Conservation (phyloP, 495 filamentous ascomycete species). For the Tetracladium setigerum region DNA sequence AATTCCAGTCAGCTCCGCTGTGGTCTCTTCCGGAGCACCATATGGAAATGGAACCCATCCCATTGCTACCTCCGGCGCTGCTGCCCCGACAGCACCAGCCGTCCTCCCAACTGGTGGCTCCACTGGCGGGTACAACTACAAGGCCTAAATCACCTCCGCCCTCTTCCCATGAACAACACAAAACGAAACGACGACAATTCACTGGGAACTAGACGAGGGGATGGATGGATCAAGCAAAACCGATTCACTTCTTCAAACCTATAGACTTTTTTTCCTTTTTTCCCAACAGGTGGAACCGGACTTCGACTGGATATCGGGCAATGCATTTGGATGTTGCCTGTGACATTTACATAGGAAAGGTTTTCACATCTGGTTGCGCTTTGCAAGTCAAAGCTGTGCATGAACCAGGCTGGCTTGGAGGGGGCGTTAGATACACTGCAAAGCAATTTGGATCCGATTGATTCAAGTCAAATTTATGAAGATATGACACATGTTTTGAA, state of each 20-base stretch:
- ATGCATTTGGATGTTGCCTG: too few relatives aligned
- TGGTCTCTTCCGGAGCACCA: conserved; percentile 10
- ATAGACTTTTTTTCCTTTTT: conserved; percentile 4
- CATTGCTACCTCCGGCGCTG: conserved; percentile 12
- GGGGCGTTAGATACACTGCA: too few relatives aligned
- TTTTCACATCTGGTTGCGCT: too few relatives aligned
- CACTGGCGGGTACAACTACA: conserved; percentile 33
- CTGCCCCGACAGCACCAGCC: conserved; percentile 18
- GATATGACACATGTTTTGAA: too few relatives aligned
- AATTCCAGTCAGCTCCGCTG: conserved; percentile 16
- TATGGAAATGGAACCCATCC: conserved; percentile 32
- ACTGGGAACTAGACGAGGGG: neutral
- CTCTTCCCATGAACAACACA: too few relatives aligned
- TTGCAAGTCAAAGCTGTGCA: too few relatives aligned
- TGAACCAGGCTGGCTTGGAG: too few relatives aligned
- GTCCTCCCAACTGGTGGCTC: conserved; percentile 30
- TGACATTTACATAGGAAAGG: too few relatives aligned
- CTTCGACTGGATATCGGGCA: too few relatives aligned
- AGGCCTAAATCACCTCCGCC: conserved; percentile 5
- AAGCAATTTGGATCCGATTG: too few relatives aligned
- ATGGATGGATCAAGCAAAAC: neutral
- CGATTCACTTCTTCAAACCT: conserved; percentile 6
- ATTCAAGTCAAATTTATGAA: too few relatives aligned
- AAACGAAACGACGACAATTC: too few relatives aligned
- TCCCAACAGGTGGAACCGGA: neutral